phyloP scores from a whole-genome alignment of 768 basidiomycete species.

The Gloeostereum incarnatum region DNA sequence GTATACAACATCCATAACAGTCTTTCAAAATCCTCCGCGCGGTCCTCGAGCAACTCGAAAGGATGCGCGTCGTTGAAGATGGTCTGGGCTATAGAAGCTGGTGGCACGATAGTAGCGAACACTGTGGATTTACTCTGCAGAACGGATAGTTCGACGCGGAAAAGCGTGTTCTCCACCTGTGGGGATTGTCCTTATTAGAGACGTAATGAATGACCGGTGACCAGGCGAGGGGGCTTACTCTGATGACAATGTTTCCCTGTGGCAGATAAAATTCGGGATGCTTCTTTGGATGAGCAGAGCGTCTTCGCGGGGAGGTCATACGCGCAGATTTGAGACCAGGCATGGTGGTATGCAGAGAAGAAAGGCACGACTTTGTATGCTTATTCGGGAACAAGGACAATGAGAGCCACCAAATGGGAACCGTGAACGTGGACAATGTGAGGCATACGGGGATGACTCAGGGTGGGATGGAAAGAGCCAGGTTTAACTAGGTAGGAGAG shows the following conservation, averaged over 20 bases:
- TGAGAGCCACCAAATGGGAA: not conserved
- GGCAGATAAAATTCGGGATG: not conserved
- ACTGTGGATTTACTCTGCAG: not conserved
- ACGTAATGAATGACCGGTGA: too few relatives aligned
- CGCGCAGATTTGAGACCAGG: not conserved
- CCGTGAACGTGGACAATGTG: not conserved
- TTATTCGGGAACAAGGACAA: not conserved
- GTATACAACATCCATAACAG: not conserved
- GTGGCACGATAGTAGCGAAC: not conserved
- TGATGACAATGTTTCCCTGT: not conserved
- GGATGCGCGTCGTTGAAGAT: not conserved
- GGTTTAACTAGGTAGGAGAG: too few relatives aligned
- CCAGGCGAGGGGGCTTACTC: not conserved
- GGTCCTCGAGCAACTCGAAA: not conserved
- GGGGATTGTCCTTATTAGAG: not conserved
- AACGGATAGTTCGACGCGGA: not conserved
- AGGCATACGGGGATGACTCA: too few relatives aligned
- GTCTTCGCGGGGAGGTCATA: not conserved
- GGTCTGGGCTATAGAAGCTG: not conserved
- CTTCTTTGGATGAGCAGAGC: not conserved
- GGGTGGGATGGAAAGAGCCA: too few relatives aligned
- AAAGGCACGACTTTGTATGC: not conserved
- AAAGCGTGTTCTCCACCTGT: not conserved
- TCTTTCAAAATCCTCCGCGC: constrained; percentile 1
- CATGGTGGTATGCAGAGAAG: too few relatives aligned